phyloP scores from a whole-genome alignment of 2,329 filamentous ascomycete genomes.

The Botryotinia calthae region DNA sequence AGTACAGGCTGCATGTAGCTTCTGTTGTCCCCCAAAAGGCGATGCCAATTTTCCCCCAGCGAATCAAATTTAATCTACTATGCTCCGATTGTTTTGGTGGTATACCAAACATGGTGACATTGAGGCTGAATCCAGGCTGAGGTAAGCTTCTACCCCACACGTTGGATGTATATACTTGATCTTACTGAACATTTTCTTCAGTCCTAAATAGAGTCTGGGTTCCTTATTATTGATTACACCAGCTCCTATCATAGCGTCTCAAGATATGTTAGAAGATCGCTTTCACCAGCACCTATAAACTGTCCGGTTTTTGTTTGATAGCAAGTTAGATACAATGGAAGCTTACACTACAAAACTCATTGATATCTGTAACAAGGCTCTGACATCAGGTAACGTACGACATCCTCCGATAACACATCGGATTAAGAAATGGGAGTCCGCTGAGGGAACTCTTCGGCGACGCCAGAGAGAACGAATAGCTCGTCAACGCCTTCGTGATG shows the following conservation, averaged over 20 bases:
- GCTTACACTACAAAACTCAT: background rate
- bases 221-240: background rate
- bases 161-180: background rate
- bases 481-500: background rate
- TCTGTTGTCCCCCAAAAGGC: too few species aligned
- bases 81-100: background rate
- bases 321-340: constrained; percentile 1
- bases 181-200: background rate
- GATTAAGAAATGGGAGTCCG: background rate
- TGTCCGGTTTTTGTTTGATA: background rate
- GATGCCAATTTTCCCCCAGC: too few species aligned
- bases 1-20: too few species aligned
- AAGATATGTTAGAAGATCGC: background rate
- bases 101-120: background rate
- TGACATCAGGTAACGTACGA: background rate
- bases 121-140: background rate
- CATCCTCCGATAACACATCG: background rate
- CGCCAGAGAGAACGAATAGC: background rate
- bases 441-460: background rate
- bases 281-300: background rate
- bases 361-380: background rate
- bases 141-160: background rate
- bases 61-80: too few species aligned
- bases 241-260: background rate
- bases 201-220: background rate